Percentiles rank a stretch among this genome's conserved stretches.
Conservation (phyloP, 2,329 filamentous ascomycete species). For the Sarocladiaceae sp. region DNA sequence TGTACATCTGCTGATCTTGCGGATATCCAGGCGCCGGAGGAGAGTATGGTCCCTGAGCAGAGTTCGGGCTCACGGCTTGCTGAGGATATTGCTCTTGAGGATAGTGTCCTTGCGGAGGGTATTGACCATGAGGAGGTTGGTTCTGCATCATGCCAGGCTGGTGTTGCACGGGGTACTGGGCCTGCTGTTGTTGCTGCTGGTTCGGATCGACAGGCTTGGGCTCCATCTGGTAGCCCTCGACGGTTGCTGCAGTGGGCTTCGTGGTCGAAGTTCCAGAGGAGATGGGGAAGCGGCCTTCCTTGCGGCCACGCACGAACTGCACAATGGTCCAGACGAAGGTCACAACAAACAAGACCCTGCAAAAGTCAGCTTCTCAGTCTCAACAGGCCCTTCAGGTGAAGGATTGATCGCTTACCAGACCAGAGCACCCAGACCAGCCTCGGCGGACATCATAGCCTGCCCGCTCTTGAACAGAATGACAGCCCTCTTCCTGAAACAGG, state of each 20-base stretch:
- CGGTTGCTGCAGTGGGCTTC: slow-evolving; percentile 7
- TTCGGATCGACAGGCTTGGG: slow-evolving; percentile 23
- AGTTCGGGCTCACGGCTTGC: slow-evolving; percentile 11
- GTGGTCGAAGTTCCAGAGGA: slow-evolving; percentile 7
- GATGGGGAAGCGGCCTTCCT: slow-evolving; percentile 29
- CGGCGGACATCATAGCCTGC: slow-evolving; percentile 30
- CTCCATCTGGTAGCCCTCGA: slow-evolving; percentile 29
- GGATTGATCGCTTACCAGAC: slow-evolving; percentile 28
- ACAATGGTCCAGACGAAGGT: slow-evolving; percentile 32
- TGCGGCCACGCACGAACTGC: slow-evolving; percentile 31
- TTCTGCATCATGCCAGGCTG: slow-evolving; percentile 7
- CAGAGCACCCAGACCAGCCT: slow-evolving; percentile 40
- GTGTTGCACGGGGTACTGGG: neutral
- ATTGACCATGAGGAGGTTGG: slow-evolving; percentile 9
- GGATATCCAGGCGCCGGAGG: neutral
- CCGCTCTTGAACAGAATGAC: slow-evolving; percentile 32
- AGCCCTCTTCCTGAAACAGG: slow-evolving; percentile 25
- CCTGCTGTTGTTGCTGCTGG: slow-evolving; percentile 12
- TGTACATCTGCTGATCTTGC: slow-evolving; percentile 14
- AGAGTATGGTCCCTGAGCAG: slow-evolving; percentile 1
- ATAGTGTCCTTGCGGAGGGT: slow-evolving; percentile 8
- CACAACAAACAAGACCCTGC: slow-evolving; percentile 35
- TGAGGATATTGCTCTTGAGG: slow-evolving; percentile 9
- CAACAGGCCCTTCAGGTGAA: neutral
- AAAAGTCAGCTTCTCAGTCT: neutral